A percentile compares a stretch with the other conserved stretches of the same genome.
phyloP scores from a whole-genome alignment of 2,329 filamentous ascomycete genomes.

The Botrytis medusae region DNA sequence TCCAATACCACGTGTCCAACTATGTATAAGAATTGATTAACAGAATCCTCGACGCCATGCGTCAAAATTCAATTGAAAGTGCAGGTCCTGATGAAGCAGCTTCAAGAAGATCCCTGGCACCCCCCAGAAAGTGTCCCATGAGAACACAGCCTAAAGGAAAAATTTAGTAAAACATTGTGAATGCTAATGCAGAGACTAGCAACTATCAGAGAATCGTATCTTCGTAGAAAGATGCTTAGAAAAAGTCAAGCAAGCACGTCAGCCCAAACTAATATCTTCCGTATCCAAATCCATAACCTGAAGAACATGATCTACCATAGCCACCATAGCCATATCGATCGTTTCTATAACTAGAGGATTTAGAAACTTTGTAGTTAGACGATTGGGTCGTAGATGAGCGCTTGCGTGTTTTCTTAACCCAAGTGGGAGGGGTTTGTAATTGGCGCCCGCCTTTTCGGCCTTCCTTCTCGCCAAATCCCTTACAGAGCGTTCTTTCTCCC shows the following conservation, averaged over 20 bases:
- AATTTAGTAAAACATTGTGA: neutral
- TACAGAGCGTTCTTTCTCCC: conserved; percentile 3
- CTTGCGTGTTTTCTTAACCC: neutral
- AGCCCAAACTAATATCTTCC: neutral
- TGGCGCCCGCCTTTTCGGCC: neutral
- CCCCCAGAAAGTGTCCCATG: neutral
- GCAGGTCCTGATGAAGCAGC: too few relatives aligned
- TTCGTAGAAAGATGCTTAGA: too few relatives aligned
- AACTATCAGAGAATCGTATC: neutral
- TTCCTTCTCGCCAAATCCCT: conserved; percentile 1
- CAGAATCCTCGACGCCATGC: neutral
- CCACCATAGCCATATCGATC: neutral
- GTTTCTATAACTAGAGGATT: neutral
- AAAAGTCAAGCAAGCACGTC: neutral
- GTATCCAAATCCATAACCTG: neutral
- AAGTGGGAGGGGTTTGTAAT: neutral
- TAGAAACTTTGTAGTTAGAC: neutral
- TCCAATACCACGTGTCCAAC: neutral
- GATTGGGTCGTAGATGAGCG: neutral
- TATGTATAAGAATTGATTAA: neutral
- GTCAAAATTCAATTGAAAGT: too few relatives aligned
- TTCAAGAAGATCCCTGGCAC: too few relatives aligned
- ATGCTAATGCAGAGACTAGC: fast-evolving
- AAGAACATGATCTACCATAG: neutral
- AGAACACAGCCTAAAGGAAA: neutral